Evolutionary conservation across 495 filamentous ascomycete species (phyloP).

Genomic region (Halenospora varia): DNA sequence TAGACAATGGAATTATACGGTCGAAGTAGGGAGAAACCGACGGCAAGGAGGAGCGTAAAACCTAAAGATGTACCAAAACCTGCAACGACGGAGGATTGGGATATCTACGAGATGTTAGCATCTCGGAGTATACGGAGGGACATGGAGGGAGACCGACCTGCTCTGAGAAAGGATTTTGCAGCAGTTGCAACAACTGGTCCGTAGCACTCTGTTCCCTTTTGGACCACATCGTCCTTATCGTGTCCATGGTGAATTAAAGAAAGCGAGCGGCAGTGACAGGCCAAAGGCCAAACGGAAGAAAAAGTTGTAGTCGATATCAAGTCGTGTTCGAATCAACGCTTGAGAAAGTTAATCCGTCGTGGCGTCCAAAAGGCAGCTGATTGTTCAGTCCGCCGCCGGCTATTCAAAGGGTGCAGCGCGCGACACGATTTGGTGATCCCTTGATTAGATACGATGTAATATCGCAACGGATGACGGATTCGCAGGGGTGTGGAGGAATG

Average conservation of each 20-base stretch:
- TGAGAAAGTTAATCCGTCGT: too few relatives aligned
- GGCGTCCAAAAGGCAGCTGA: background rate
- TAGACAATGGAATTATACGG: slow-evolving; percentile 90
- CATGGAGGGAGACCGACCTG: slow-evolving; percentile 30
- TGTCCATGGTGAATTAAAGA: slow-evolving; percentile 10
- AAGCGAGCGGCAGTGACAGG: slow-evolving; percentile 23
- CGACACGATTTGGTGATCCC: background rate
- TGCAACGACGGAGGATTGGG: slow-evolving; percentile 63
- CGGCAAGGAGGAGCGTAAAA: slow-evolving; percentile 63
- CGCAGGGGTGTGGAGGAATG: background rate
- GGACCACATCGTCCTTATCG: slow-evolving; percentile 1
- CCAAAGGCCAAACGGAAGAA: slow-evolving; percentile 19
- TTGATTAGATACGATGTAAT: slow-evolving; percentile 5
- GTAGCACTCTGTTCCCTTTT: slow-evolving; percentile 12
- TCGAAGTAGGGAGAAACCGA: slow-evolving; percentile 83
- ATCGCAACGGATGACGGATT: background rate
- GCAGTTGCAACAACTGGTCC: slow-evolving; percentile 28
- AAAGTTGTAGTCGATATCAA: background rate
- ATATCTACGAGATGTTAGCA: slow-evolving; percentile 25
- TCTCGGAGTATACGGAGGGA: slow-evolving; percentile 9
- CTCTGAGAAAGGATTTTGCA: slow-evolving; percentile 44
- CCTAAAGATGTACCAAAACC: slow-evolving; percentile 80
- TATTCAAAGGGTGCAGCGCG: background rate
- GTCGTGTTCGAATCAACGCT: background rate
- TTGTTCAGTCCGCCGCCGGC: background rate